Conservation (phyloP, 495 filamentous ascomycete genomes). For the Annulohypoxylon bovei region DNA sequence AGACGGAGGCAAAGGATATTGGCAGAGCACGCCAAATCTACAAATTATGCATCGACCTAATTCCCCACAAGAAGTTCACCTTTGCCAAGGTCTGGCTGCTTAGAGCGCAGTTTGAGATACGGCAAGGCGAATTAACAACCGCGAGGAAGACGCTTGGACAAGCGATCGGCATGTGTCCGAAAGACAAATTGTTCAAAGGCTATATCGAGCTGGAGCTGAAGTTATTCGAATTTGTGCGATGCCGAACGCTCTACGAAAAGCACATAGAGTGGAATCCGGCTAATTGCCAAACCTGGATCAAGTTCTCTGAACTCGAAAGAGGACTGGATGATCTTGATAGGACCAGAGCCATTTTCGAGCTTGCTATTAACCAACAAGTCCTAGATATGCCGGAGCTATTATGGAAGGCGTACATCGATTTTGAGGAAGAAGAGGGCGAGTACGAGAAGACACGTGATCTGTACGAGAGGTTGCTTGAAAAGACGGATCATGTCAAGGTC, state of each 20-base stretch:
- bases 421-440: conserved; percentile 93
- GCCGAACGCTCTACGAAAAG: conserved; percentile 91
- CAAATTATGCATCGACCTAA: conserved; percentile 82
- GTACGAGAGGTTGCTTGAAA: conserved; percentile 90
- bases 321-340: conserved; percentile 89
- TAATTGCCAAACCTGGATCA: conserved; percentile 93
- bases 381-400: conserved; percentile 98
- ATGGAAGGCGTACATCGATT: conserved; percentile 98
- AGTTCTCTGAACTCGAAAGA: conserved; percentile 90
- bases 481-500: conserved; percentile 97
- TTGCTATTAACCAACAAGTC: conserved; percentile 81
- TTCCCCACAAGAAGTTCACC: conserved; percentile 97
- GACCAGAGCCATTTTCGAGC: conserved; percentile 89
- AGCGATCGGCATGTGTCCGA: conserved; percentile 93
- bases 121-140: conserved; percentile 79
- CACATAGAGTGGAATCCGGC: conserved; percentile 88
- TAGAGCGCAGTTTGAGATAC: conserved; percentile 92
- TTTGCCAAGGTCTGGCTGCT: conserved; percentile 97
- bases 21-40: conserved; percentile 90
- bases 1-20: conserved; percentile 81
- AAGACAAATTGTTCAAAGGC: conserved; percentile 92
- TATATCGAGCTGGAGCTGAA: conserved; percentile 93
- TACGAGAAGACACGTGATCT: conserved; percentile 82
- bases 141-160: conserved; percentile 89
- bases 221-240: conserved; percentile 90